Evolutionary conservation across 148 eudicot species (phyloP).

Genomic region (Talinum fruticosum): DNA sequence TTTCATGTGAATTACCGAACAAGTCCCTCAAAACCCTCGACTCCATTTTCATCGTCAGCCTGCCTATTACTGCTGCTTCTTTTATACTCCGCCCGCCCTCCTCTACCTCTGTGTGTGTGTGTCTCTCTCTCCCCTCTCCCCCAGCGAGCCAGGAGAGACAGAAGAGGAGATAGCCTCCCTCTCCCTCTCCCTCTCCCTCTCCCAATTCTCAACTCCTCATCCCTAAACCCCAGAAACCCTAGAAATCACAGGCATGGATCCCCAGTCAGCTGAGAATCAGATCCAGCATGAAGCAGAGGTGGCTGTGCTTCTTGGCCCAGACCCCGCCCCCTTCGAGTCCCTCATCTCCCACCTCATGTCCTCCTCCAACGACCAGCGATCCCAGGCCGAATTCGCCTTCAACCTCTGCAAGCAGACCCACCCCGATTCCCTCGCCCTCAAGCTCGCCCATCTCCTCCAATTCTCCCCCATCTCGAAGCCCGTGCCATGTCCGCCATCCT

Average conservation of each 20-base stretch:
- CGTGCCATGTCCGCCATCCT: conserved; percentile 82
- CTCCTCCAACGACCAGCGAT: conserved; percentile 66
- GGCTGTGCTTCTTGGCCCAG: conserved; percentile 68
- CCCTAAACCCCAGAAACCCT: background rate
- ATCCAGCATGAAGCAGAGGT: conserved; percentile 53
- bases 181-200: background rate
- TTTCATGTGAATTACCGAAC: background rate
- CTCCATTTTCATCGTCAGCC: background rate
- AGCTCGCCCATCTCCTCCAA: conserved; percentile 60
- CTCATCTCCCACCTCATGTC: conserved; percentile 80
- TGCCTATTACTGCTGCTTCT: background rate
- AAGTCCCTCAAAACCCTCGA: conserved; percentile 2
- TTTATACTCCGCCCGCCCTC: background rate
- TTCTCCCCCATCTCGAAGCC: conserved; percentile 52
- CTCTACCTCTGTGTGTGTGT: background rate
- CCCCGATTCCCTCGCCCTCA: conserved; percentile 63
- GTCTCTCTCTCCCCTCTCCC: background rate
- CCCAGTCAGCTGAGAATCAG: conserved; percentile 29
- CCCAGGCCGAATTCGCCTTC: conserved; percentile 68
- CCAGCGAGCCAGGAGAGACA: background rate
- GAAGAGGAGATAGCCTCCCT: background rate
- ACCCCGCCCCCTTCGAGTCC: conserved; percentile 63
- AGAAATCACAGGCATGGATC: conserved; percentile 31
- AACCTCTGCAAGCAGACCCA: conserved; percentile 63
- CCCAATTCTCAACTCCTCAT: background rate